phyloP scores from a whole-genome alignment of 345 rosid genomes.

The Sonneratia alba region DNA sequence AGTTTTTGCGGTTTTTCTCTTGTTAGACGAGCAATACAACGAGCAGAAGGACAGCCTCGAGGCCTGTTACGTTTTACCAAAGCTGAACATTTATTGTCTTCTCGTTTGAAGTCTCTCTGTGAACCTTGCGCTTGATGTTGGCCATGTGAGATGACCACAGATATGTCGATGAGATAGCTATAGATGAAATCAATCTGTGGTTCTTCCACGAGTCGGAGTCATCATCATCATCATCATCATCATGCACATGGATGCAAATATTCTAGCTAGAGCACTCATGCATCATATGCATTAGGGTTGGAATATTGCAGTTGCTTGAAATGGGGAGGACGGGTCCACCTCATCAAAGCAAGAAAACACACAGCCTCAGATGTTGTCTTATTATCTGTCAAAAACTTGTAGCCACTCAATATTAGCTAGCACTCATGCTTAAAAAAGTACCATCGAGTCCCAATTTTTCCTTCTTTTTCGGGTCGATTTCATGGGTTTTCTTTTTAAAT shows the following conservation, averaged over 20 bases:
- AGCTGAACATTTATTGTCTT: background rate
- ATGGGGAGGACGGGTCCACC: constrained; percentile 9
- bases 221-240: background rate
- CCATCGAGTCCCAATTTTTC: background rate
- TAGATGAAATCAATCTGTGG: background rate
- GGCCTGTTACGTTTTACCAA: background rate
- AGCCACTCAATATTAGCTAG: constrained; percentile 4
- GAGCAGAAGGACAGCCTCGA: background rate
- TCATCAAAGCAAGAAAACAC: constrained; percentile 3
- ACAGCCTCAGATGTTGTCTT: constrained; percentile 6
- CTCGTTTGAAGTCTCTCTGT: background rate
- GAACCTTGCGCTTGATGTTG: background rate
- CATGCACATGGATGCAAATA: constrained; percentile 1
- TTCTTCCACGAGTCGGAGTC: background rate
- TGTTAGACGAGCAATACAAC: background rate
- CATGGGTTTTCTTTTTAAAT: no score
- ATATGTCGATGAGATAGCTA: background rate
- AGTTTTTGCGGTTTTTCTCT: background rate
- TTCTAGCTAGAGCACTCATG: background rate
- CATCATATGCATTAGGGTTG: constrained; percentile 1
- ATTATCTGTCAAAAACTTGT: constrained; percentile 5
- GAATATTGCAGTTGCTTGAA: constrained; percentile 3
- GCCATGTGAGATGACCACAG: background rate
- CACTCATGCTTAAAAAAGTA: constrained; percentile 1
- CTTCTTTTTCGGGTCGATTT: background rate